Conservation (phyloP, 208 protist genomes). For the Crithidia mellificae region DNA sequence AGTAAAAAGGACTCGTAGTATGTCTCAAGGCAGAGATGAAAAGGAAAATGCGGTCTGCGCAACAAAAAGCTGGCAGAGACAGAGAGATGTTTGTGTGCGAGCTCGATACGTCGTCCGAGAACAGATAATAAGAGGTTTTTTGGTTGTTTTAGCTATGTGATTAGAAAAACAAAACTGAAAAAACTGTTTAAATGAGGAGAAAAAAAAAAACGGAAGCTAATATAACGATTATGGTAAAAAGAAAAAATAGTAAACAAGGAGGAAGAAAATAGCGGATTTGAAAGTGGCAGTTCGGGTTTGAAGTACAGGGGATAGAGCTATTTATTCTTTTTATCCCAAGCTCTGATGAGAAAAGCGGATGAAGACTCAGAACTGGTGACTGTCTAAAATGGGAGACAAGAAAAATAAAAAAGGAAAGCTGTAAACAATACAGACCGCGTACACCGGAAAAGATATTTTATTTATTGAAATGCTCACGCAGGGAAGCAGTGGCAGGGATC, state of each 20-base stretch:
- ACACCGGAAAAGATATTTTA: not conserved
- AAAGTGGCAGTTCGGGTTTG: not conserved
- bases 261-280: not conserved
- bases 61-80: not conserved
- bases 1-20: not conserved
- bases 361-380: not conserved
- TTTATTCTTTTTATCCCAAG: too few species aligned
- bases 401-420: not conserved
- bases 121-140: not conserved
- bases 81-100: not conserved
- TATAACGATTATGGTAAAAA: not conserved
- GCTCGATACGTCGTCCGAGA: not conserved
- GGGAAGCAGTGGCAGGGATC: not conserved
- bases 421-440: not conserved
- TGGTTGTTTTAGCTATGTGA: not conserved
- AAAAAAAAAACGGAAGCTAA: not conserved
- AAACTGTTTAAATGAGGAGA: not conserved
- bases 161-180: not conserved
- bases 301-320: not conserved
- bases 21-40: too few species aligned
- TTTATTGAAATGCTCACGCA: conserved; percentile 1
- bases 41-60: not conserved
- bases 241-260: not conserved
- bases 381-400: too few species aligned
- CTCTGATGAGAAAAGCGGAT: not conserved